Percentiles rank a stretch among this genome's conserved stretches.
Conservation (phyloP, 495 filamentous ascomycete genomes). For the Hypoxylon trugodes region DNA sequence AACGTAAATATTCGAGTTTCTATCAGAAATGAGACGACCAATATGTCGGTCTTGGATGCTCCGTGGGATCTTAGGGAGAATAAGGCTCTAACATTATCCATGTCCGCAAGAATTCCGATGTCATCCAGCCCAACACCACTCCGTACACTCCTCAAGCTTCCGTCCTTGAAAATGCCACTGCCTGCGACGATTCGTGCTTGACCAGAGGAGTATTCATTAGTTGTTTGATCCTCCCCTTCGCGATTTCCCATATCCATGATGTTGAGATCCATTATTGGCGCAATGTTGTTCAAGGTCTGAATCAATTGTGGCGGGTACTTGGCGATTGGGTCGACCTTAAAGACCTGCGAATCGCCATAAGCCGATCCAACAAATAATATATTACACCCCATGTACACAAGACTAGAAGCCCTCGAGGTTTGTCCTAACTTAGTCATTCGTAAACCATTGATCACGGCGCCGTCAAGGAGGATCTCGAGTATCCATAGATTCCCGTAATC, state of each 20-base stretch:
- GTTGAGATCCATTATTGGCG: slow-evolving; percentile 89
- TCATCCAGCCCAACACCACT: slow-evolving; percentile 96
- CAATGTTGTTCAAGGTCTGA: slow-evolving; percentile 84
- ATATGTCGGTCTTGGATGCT: slow-evolving; percentile 64
- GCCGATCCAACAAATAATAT: slow-evolving; percentile 89
- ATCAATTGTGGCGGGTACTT: slow-evolving; percentile 67
- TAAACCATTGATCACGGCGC: slow-evolving; percentile 59
- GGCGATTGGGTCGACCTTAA: slow-evolving; percentile 60
- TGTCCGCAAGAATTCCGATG: slow-evolving; percentile 79
- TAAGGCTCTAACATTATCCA: slow-evolving; percentile 76
- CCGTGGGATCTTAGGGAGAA: slow-evolving; percentile 61
- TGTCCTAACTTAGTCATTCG: slow-evolving; percentile 71
- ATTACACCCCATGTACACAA: slow-evolving; percentile 81
- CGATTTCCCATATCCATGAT: slow-evolving; percentile 94
- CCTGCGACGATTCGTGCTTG: slow-evolving; percentile 94
- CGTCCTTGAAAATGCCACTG: slow-evolving; percentile 86
- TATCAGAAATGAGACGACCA: slow-evolving; percentile 81
- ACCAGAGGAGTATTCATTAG: slow-evolving; percentile 89
- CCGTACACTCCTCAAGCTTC: slow-evolving; percentile 84
- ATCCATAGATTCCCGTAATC: slow-evolving; percentile 86
- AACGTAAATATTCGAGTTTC: slow-evolving; percentile 89
- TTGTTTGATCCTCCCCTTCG: slow-evolving; percentile 72
- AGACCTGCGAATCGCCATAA: slow-evolving; percentile 88
- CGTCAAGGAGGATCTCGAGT: slow-evolving; percentile 74
- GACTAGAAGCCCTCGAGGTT: slow-evolving; percentile 74